Base-by-base conservation (phyloP, 192 early-diverging fungal genomes). In the Entrophospora sp. region DNA sequence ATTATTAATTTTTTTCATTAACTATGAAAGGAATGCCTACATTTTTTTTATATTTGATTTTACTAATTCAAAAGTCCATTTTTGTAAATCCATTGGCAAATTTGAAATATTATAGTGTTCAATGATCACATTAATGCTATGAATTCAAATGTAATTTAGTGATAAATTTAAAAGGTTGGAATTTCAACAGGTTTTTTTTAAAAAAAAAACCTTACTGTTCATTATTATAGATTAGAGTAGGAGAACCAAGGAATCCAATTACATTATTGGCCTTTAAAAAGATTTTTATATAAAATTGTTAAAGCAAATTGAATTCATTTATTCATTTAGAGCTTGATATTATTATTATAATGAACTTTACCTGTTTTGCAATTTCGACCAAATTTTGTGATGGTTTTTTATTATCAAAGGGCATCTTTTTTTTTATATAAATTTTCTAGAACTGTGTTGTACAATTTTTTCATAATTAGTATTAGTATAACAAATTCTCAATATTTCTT, bases 31-130 rank as follows among this genome's bases (percentile, higher is more conserved):
- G 4, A 1, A 57, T 18, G 40, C 70, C 53, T 72, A 86, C 83
- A 81, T 35, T 7, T 80, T 70, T 40, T 79, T 61, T n/a, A 85
- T 55, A 65, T 87, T 87, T 7, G 36, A 44, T 67, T 87, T 83
- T 5, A 85, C 71, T 9, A 85, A 71, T 9, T 75, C n/a, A 69
- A 83, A 79, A 2, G 70, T 61, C 78, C 82, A 87, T 44, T 78
- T 63, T 8, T 56, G 49, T 14, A 83, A 61, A 18, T 40, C 18
- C 1, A 10, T 1, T 14, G 80, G 69, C 42, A 82, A 43, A 30
- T 63, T 49, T 1, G 18, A 14, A 52, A 70, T 64, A 13, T 59
- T n/a, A 60, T 79, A 82, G 13, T 38, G 46, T 35, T 36, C 32
- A 10, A 56, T 22, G 14, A 28, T 28, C 10, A 32, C 32, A 42